Evolutionary conservation across 345 rosid species (phyloP), one percentile per base, ranked within the genome.

Genomic region (Anastatica hierochuntica): DNA sequence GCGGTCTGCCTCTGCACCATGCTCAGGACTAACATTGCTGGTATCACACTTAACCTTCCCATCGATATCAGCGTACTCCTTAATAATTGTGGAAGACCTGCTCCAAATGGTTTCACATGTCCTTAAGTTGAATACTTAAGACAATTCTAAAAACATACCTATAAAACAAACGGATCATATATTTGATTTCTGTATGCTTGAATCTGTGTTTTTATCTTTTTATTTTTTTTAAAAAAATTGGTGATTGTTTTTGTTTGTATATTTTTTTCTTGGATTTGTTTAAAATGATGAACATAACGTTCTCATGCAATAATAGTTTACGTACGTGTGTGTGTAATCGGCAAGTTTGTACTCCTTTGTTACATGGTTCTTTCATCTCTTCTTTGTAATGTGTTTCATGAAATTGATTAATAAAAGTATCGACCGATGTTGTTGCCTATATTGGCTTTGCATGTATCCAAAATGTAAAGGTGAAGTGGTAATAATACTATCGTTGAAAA

Each of bases 1-100:
- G 77, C 81, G 1, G 56, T 59, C 45, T 80, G 81, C 69, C 79
- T 80, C 8, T 80, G 79, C 67, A 73, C 79, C 11, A 68, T 54
- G 2, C 55, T 80, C 23, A 72, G 19, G 53, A 70, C 53, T 38
- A 77, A 43, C 10, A 29, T 77, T 26, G 70, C 77, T 51, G 82
- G 82, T 8, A 50, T 75, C 56, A 68, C 29, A 44, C 60, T 80
- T n/a, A 66, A 75, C 27, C 20, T 77, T 50, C 82, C 80, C 0
- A 26, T 77, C 36, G 12, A 69, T 7, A 72, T 79, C 17, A 72
- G 60, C 35, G 42, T 79, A 35, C 67, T 72, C 16, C 69, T 79
- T 41, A 76, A 74, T 21, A 66, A 58, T 24, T 74, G 82, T 38
- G 10, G 37, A 13, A 70, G 43, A 62, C 49, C 17, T 0, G 61